Percentiles rank a stretch among this genome's conserved stretches.
These are phyloP conservation scores for Lasiodiplodia hormozganensis DNA, from an alignment of 2,329 filamentous ascomycete species.

Conservation along the genomic window DNA sequence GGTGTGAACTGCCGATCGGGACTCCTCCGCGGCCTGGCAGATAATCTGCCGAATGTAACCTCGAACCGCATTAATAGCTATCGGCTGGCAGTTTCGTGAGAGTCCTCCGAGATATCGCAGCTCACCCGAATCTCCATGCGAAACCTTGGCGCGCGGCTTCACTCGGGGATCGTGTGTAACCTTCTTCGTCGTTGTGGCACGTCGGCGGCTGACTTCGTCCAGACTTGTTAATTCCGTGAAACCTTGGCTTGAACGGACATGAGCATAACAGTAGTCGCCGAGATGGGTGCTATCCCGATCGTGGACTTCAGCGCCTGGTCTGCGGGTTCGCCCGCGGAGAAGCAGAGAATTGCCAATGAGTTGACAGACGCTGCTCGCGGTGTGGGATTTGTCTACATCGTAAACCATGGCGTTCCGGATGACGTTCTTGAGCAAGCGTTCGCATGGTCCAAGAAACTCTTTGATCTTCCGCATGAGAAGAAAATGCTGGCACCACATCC, in stretches of 20 bases:
- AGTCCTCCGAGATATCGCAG: background rate
- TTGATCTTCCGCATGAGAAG: conserved; percentile 52
- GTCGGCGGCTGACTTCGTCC: conserved; percentile 10
- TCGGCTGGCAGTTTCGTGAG: background rate
- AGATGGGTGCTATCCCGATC: conserved; percentile 42
- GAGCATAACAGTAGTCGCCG: conserved; percentile 1
- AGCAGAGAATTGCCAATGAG: conserved; percentile 43
- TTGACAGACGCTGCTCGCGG: conserved; percentile 52
- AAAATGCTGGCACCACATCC: conserved; percentile 60
- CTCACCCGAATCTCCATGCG: background rate
- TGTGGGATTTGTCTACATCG: conserved; percentile 58
- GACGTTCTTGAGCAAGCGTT: conserved; percentile 53
- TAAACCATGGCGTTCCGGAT: conserved; percentile 54
- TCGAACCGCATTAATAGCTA: conserved; percentile 15
- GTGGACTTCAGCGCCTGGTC: conserved; percentile 50
- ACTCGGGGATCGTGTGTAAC: background rate
- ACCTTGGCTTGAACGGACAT: background rate
- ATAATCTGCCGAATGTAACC: conserved; percentile 18
- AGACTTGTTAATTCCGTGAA: background rate
- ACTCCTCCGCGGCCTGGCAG: conserved; percentile 3
- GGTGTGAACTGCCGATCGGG: conserved; percentile 3
- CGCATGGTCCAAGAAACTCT: conserved; percentile 52
- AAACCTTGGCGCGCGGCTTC: background rate
- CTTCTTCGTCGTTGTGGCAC: background rate
- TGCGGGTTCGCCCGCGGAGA: conserved; percentile 37